Evolutionary conservation across 805 yeast species (phyloP).

Genomic region (Wickerhamia fluorescens): DNA sequence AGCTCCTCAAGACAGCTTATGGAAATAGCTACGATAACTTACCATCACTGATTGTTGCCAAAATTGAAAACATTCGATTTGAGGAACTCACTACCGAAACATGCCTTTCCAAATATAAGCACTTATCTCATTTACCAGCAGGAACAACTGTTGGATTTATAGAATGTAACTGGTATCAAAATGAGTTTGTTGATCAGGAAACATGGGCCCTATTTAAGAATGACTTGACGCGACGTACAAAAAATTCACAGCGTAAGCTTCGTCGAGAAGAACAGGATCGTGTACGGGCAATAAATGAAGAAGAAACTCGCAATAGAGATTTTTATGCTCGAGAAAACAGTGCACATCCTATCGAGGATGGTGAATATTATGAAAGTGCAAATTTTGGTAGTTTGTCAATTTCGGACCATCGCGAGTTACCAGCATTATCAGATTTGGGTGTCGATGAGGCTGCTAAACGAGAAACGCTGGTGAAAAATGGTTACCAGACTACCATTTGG

Average conservation of each 20-base stretch:
- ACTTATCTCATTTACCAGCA: constrained; percentile 71
- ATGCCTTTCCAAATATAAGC: constrained; percentile 56
- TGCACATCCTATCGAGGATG: constrained; percentile 15
- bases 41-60: constrained; percentile 58
- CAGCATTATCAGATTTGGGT: constrained; percentile 13
- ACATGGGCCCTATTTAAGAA: constrained; percentile 41
- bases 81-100: constrained; percentile 60
- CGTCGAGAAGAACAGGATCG: constrained; percentile 57
- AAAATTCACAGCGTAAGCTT: constrained; percentile 40
- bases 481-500: constrained; percentile 59
- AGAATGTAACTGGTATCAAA: constrained; percentile 73
- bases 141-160: constrained; percentile 81
- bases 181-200: constrained; percentile 23
- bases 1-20: constrained; percentile 58
- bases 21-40: constrained; percentile 51
- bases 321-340: constrained; percentile 56
- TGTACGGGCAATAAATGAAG: constrained; percentile 46
- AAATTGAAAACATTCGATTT: constrained; percentile 62
- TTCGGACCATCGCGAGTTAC: constrained; percentile 32
- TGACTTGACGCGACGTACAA: constrained; percentile 53
- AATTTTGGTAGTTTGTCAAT: constrained; percentile 29
- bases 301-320: constrained; percentile 51
- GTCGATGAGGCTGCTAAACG: constrained; percentile 4
- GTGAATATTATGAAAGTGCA: constrained; percentile 10
- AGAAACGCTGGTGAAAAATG: constrained; percentile 6